phyloP scores from a whole-genome alignment of 2,329 filamentous ascomycete species.

The Aspergillus tamarii region DNA sequence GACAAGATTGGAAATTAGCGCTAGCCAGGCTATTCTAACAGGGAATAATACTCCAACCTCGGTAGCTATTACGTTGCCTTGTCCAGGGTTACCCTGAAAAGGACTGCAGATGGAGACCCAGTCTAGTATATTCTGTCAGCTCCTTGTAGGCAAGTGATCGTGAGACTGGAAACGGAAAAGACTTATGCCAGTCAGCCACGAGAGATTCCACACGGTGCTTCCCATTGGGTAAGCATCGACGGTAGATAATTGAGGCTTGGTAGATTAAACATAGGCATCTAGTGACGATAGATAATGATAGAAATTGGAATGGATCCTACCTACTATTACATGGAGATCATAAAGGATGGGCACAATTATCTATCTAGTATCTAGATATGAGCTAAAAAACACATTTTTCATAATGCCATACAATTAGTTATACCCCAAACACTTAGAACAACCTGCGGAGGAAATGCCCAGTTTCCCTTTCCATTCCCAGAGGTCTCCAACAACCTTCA shows the following conservation, averaged over 20 bases:
- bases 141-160: not conserved
- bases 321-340: not conserved
- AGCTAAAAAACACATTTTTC: not conserved
- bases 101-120: not conserved
- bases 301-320: conserved; percentile 6
- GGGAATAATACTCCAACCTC: not conserved
- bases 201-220: conserved; percentile 16
- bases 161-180: conserved; percentile 2
- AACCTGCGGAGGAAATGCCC: not conserved
- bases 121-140: conserved; percentile 8
- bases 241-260: conserved; percentile 12
- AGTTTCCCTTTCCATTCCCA: not conserved
- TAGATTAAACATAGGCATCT: conserved; percentile 11
- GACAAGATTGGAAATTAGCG: not conserved
- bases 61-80: conserved; percentile 4
- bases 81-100: not conserved
- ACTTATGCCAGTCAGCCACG: conserved; percentile 1
- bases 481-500: not conserved
- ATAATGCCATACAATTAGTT: not conserved
- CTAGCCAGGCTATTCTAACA: not conserved
- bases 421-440: no score
- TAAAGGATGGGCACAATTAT: not conserved
- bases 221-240: conserved; percentile 20
- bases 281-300: not conserved
- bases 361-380: not conserved